phyloP scores from a whole-genome alignment of 495 filamentous ascomycete genomes.

The Hypoxylon subgilvum region DNA sequence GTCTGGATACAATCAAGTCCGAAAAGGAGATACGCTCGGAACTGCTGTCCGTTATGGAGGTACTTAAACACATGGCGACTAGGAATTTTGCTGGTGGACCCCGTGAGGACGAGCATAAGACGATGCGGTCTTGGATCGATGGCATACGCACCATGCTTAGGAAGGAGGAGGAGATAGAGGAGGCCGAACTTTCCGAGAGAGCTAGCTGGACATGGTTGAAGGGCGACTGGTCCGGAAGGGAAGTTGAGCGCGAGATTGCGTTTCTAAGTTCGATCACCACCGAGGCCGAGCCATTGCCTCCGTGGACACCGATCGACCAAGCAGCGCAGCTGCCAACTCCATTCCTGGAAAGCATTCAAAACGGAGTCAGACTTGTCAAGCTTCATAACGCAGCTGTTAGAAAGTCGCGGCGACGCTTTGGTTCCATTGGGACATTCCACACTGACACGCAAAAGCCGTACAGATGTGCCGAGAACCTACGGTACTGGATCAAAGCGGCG shows the following conservation, averaged over 20 bases:
- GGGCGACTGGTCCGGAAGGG: slow-evolving; percentile 78
- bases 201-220: slow-evolving; percentile 80
- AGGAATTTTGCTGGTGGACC: slow-evolving; percentile 88
- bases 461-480: slow-evolving; percentile 87
- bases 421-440: slow-evolving; percentile 87
- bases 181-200: slow-evolving; percentile 71
- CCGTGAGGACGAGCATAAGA: slow-evolving; percentile 70
- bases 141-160: slow-evolving; percentile 75
- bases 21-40: slow-evolving; percentile 81
- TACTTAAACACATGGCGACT: slow-evolving; percentile 86
- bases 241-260: slow-evolving; percentile 78
- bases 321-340: slow-evolving; percentile 67
- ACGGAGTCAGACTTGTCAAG: slow-evolving; percentile 79
- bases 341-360: slow-evolving; percentile 75
- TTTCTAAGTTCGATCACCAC: slow-evolving; percentile 72
- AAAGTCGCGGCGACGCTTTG: slow-evolving; percentile 84
- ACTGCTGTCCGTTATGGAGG: slow-evolving; percentile 82
- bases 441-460: slow-evolving; percentile 93
- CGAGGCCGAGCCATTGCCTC: slow-evolving; percentile 64
- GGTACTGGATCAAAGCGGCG: slow-evolving; percentile 94
- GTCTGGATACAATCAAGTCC: slow-evolving; percentile 81
- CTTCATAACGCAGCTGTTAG: slow-evolving; percentile 88
- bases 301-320: slow-evolving; percentile 68
- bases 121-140: slow-evolving; percentile 76
- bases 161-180: slow-evolving; percentile 76